These are phyloP conservation scores for Moricandia moricandioides DNA, from an alignment of 345 rosid genomes.

Conservation along the genomic window DNA sequence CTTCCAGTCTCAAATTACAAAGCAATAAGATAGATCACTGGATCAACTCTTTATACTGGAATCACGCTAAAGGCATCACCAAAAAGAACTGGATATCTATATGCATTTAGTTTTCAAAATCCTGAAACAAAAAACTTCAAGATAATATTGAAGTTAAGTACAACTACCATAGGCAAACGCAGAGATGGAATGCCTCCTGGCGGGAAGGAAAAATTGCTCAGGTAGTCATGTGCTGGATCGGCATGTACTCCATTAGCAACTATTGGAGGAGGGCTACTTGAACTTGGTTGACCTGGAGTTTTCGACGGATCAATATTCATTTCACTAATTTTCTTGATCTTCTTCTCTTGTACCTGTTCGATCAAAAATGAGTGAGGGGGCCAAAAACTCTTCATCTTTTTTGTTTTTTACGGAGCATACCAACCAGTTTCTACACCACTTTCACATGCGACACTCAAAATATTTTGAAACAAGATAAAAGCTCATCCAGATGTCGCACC, in stretches of 20 bases:
- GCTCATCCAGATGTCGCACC: conserved; percentile 45
- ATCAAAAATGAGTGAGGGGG: conserved; percentile 5
- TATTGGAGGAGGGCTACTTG: conserved; percentile 40
- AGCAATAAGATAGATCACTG: background rate
- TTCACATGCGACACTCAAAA: background rate
- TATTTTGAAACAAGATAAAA: conserved; percentile 6
- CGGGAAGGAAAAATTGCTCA: conserved; percentile 50
- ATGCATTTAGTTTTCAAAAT: background rate
- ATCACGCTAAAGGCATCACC: background rate
- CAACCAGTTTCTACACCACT: conserved; percentile 9
- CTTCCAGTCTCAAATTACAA: background rate
- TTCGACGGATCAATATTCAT: conserved; percentile 64
- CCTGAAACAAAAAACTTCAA: conserved; percentile 14
- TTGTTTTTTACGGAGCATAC: background rate
- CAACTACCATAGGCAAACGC: conserved; percentile 88
- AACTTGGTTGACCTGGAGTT: conserved; percentile 33
- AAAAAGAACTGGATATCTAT: conserved; percentile 3
- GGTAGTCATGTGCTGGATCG: conserved; percentile 27
- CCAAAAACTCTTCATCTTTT: background rate
- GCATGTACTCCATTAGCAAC: conserved; percentile 52
- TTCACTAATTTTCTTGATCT: conserved; percentile 79
- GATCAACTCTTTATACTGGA: background rate
- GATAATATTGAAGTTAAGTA: conserved; percentile 31
- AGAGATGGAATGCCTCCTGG: conserved; percentile 65
- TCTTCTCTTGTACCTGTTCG: conserved; percentile 88